Evolutionary conservation across 345 rosid species (phyloP), one percentile per base, ranked within the genome.

Genomic region (Pseudoturritis turrita): DNA sequence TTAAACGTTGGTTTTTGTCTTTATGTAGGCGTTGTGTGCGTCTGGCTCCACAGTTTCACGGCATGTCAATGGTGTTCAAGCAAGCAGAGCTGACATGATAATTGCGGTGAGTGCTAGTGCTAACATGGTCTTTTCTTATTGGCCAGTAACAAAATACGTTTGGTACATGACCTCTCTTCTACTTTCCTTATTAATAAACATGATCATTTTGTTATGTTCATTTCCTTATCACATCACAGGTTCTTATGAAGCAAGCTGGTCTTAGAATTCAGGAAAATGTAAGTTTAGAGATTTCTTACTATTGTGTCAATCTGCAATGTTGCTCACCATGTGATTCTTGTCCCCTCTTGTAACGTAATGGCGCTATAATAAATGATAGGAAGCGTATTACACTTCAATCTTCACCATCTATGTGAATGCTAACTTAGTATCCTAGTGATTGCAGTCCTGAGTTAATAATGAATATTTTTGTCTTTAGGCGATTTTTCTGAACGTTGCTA

Each of bases 241-340:
- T 94, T 80, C 88, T 91, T 52, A 83, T 81, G 73, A 91, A 94
- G 96, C 98, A 94, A 85, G 97, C 95, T 76, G 95, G 97, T 74
- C 84, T 91, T 69, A 81, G 84, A 85, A 89, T 94, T 62, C 95
- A 88, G 80, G 90, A 88, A 71, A 83, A 85, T 82, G 98, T 94
- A 84, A 82, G 94, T 77, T 17, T 2, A 15, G 43, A 55, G 57
- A 37, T 26, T 46, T 55, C 10, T 2, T 15, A 7, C 10, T 59
- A 39, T 50, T 29, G 19, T 63, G 26, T 23, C 25, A 12, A 7
- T 43, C 29, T 35, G 33, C 29, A 62, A 31, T 40, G 14, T 6
- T 72, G 23, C 19, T 57, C 49, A 21, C 10, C 33, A 37, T 46
- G 23, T 47, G 39, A 46, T 13, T 46, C 60, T 13, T 65, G 51